A percentile compares a stretch with the other conserved stretches of the same genome.
Conservation (phyloP, 2,329 filamentous ascomycete genomes). For the Colletotrichum eleusines region DNA sequence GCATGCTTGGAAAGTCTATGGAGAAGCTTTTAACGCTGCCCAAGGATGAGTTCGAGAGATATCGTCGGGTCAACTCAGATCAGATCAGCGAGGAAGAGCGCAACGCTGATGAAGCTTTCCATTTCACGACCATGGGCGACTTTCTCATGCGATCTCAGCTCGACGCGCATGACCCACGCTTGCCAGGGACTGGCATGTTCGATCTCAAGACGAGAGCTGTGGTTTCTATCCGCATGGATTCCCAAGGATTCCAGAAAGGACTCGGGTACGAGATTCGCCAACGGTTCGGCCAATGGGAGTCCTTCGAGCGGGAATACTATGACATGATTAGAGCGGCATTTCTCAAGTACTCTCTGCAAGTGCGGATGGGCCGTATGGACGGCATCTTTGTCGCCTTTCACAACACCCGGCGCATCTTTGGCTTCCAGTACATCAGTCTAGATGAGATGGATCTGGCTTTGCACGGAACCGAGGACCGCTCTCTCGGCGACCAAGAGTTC, state of each 20-base stretch:
- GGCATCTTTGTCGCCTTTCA: constrained; percentile 98
- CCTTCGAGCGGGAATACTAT: constrained; percentile 94
- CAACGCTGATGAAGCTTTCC: constrained; percentile 80
- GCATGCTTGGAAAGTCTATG: constrained; percentile 94
- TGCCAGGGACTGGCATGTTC: constrained; percentile 94
- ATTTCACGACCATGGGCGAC: constrained; percentile 88
- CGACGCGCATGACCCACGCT: constrained; percentile 85
- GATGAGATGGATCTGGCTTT: constrained; percentile 89
- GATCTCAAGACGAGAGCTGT: constrained; percentile 97
- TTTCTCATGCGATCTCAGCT: constrained; percentile 96
- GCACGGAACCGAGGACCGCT: constrained; percentile 78
- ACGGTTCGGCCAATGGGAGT: constrained; percentile 84
- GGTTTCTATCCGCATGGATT: constrained; percentile 90
- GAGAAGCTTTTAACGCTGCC: constrained; percentile 92
- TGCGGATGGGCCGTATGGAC: constrained; percentile 97
- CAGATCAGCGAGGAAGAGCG: constrained; percentile 79
- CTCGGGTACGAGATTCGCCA: constrained; percentile 87
- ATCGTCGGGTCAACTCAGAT: constrained; percentile 76
- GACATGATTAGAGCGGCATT: constrained; percentile 97
- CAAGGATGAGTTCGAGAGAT: constrained; percentile 87
- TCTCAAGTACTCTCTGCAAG: constrained; percentile 96
- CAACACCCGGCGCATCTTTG: constrained; percentile 94
- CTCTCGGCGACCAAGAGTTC: constrained; percentile 87
- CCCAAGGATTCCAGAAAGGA: constrained; percentile 76
- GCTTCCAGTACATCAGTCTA: constrained; percentile 93